Conservation (phyloP, 768 basidiomycete genomes). For the Mycena venus region DNA sequence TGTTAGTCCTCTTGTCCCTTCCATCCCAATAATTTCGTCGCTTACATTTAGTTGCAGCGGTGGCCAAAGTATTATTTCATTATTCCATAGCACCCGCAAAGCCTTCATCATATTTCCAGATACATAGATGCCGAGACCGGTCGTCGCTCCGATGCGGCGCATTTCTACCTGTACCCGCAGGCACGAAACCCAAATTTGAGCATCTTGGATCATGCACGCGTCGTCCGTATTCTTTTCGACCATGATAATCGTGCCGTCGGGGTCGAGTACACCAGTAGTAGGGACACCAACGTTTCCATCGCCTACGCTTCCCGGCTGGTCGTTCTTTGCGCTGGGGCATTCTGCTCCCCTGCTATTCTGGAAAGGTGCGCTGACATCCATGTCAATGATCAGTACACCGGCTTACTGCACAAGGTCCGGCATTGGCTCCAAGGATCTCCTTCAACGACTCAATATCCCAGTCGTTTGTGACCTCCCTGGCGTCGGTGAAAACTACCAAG, state of each 20-base stretch:
- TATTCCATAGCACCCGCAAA: not conserved
- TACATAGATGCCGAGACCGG: slow-evolving; percentile 67
- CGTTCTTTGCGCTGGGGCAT: slow-evolving; percentile 64
- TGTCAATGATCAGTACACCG: not conserved
- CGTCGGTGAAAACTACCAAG: slow-evolving; percentile 76
- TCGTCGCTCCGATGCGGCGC: slow-evolving; percentile 68
- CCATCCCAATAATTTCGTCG: not conserved
- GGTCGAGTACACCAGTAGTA: slow-evolving; percentile 59
- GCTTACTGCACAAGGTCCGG: slow-evolving; percentile 58
- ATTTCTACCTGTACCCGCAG: slow-evolving; percentile 64
- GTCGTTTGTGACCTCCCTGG: slow-evolving; percentile 75
- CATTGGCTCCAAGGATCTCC: slow-evolving; percentile 67
- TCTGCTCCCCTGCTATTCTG: slow-evolving; percentile 68
- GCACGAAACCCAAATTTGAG: slow-evolving; percentile 54
- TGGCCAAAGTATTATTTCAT: not conserved
- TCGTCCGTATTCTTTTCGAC: slow-evolving; percentile 65
- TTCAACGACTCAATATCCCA: slow-evolving; percentile 61
- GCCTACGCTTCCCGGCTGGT: slow-evolving; percentile 57
- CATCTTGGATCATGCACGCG: slow-evolving; percentile 53
- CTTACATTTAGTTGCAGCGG: not conserved
- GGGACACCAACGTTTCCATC: slow-evolving; percentile 30
- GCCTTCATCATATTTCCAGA: slow-evolving; percentile 46
- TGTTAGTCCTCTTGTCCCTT: slow-evolving; percentile 45
- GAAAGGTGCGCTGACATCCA: slow-evolving; percentile 51
- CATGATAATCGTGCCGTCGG: slow-evolving; percentile 57